Conservation (phyloP, 2,329 filamentous ascomycete species). For the Alternaria sp. region DNA sequence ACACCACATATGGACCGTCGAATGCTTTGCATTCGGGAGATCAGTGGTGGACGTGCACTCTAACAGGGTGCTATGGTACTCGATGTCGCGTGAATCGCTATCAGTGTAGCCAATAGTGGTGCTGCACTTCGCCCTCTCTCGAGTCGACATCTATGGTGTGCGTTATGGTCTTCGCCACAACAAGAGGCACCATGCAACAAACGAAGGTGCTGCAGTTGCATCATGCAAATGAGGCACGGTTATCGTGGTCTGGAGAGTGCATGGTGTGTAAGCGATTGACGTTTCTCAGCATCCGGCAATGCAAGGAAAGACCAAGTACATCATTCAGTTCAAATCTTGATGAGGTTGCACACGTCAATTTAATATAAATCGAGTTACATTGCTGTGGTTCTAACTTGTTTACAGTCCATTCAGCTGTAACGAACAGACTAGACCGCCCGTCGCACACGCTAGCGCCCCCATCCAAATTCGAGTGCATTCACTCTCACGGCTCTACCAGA, state of each 20-base stretch:
- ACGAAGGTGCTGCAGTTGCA: not conserved
- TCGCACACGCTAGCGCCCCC: conserved; percentile 6
- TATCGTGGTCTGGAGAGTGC: not conserved
- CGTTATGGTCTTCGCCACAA: not conserved
- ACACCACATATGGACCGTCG: not conserved
- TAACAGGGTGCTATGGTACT: not conserved
- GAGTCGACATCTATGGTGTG: not conserved
- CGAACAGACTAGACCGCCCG: conserved; percentile 7
- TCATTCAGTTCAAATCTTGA: not conserved
- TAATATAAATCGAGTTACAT: conserved; percentile 2
- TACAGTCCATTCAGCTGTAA: conserved; percentile 1
- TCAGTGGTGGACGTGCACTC: not conserved
- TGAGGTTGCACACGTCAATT: not conserved
- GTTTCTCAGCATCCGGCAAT: not conserved
- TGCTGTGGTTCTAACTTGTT: conserved; percentile 1
- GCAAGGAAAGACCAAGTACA: not conserved
- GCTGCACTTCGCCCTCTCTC: not conserved
- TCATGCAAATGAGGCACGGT: not conserved
- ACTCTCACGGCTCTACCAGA: conserved; percentile 5
- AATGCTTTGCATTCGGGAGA: not conserved
- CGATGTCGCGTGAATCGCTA: not conserved
- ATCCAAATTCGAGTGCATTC: not conserved
- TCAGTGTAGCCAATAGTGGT: not conserved
- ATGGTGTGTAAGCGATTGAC: not conserved
- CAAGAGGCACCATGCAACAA: not conserved